Evolutionary conservation across 1,284 basidiomycete species (phyloP), one percentile per base, ranked within the genome.

Genomic region (Irpex sp.): DNA sequence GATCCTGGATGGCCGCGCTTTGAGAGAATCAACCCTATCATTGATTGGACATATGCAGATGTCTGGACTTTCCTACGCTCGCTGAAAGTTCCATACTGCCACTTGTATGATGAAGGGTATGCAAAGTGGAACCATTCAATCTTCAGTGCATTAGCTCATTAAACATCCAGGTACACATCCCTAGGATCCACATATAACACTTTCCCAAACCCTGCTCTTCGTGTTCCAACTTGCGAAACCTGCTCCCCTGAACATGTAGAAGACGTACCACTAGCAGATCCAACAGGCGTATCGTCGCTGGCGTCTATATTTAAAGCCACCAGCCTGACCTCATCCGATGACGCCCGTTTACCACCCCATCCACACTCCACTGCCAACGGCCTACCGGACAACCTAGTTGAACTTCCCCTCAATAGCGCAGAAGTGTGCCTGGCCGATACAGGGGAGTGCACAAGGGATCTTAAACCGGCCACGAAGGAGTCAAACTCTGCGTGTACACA

Each of bases 141-240:
- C 40, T 44, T 11, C 15, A 9, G 15, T 44, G 40, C 40, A 15
- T 15, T 44, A 44, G 11, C 15, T 44, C 8, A 11, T 15, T 15
- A 15, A 11, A 44, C 8, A 44, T 44, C 8, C 66, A 96, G 94
- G 37, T 99, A 97, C 76, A 99, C 97, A 0, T 97, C 95, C 2
- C 84, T 99, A 13, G 97, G 97, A 21, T 97, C 95, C 15, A 96
- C 93, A 0, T 93, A 88, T 77, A 98, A 98, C 77, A 98, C 97
- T 0, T 89, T 89, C 70, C 94, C 88, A 0, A 99, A 99, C 71
- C 97, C 97, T 0, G 84, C 91, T 0, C 83, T 97, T 5, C 80
- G 82, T 26, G 77, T 86, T 62, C 72, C 68, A 59, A 38, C 60
- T 1, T 73, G 71, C 66, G 62, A 60, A 57, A 55, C 13, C 54